Evolutionary conservation across 1,284 basidiomycete genomes (phyloP), one percentile per base, ranked within the genome.

Genomic region (Trichosporon ovoides): DNA sequence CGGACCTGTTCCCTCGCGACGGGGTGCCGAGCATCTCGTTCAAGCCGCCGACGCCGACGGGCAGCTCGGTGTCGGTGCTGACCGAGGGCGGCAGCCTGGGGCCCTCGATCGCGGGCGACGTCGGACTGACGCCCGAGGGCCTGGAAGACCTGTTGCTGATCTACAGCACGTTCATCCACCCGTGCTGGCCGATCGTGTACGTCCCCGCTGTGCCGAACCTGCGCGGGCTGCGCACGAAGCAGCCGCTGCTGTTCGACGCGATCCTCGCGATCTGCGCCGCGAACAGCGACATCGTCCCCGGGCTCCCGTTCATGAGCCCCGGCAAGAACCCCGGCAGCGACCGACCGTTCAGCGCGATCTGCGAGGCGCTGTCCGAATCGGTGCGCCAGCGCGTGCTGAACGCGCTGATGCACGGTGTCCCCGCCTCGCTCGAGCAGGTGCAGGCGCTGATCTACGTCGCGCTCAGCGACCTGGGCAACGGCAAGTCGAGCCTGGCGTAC

Each of bases 111-210:
- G 60, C 57, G n/a, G 48, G 48, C 7, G 33, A 40, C 13, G 57
- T 53, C 7, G 61, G 61, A 6, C 52, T 63, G n/a, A 56, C 53
- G 11, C 46, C 33, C 9, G 52, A 52, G 19, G 56, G 38, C 3
- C 53, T 63, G 31, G 56, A 63, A 53, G 61, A 63, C 43, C 58
- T 63, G 12, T 37, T 59, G 16, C 50, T 59, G 24, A 56, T 63
- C 12, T 63, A 55, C 35, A 58, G 60, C 37, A 58, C 61, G 18
- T 63, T 63, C 31, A 60, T 63, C 56, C 61, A 63, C 53, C 58
- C 56, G 3, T 58, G 57, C 61, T 63, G 61, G 61, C 61, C 61
- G 4, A 37, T 59, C 38, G 53, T 63, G 31, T 63, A 63, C 40
- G 43, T 60, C 4, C 61, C 61, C 3, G 56, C 59, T 0, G 38